Evolutionary conservation across 1,284 basidiomycete genomes (phyloP), one percentile per base, ranked within the genome.

Genomic region (Apiotrichum sp.): DNA sequence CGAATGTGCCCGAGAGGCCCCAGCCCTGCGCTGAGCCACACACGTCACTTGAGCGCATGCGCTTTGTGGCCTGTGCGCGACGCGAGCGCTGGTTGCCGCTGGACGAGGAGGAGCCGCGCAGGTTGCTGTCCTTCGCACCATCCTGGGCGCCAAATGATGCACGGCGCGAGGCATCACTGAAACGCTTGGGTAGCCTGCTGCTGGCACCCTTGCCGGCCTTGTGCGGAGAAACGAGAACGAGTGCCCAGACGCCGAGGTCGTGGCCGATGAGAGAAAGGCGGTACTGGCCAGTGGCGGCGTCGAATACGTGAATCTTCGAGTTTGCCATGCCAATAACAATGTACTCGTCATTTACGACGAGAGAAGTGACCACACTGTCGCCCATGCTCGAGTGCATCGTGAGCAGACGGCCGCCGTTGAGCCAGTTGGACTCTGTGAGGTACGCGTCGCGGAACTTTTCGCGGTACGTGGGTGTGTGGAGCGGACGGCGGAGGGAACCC

Each of bases 241-340:
- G 82, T 13, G 89, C 87, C 95, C 95, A 98, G 0, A 98, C 93
- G 9, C 95, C 95, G 8, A 82, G 79, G 16, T 87, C 85, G 74
- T 97, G 93, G 0, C 93, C 95, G 1, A 84, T 79, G 3, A 98
- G 81, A 0, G 88, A 90, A 46, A 86, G 82, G 34, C 82, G 81
- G 50, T 89, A 84, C 5, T 87, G 82, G 0, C 93, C 95, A 0
- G 88, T 89, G 41, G 78, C 79, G 1, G 88, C 85, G 64, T 86
- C 86, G 75, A 95, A 97, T 31, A 97, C 82, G 69, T 93, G 89
- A 46, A 98, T 88, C 62, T 86, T 85, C 64, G 84, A 83, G 72
- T 89, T 95, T 11, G 90, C 89, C 71, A 96, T 87, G 1, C 91
- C 93, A 31, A 93, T 87, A 42, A 95, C 86, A 65, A 98, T 84